phyloP scores from a whole-genome alignment of 129 eudicot genomes.

The Dittrichia graveolens region DNA sequence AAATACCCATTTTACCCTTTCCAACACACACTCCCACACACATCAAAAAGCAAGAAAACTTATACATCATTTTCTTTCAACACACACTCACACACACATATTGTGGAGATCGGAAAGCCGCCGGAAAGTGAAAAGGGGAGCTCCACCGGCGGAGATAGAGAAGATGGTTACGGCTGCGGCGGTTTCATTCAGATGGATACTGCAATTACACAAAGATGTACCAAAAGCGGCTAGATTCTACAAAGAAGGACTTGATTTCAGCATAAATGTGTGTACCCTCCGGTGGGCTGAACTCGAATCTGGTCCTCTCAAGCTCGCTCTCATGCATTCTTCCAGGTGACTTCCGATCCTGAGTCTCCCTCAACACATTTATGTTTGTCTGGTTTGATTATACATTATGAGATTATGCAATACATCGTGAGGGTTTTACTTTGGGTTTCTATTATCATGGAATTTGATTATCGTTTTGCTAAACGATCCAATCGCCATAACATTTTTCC shows the following conservation, averaged over 20 bases:
- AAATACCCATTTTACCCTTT: too few species aligned
- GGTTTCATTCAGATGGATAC: slow-evolving; percentile 72
- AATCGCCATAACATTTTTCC: neutral
- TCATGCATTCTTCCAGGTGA: slow-evolving; percentile 76
- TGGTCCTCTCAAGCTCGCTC: slow-evolving; percentile 82
- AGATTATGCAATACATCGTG: neutral
- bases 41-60: too few species aligned
- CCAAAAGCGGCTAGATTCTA: slow-evolving; percentile 89
- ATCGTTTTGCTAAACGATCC: neutral
- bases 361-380: neutral
- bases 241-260: slow-evolving; percentile 82
- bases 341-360: neutral
- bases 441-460: neutral
- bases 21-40: too few species aligned
- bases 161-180: slow-evolving; percentile 30
- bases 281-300: slow-evolving; percentile 96
- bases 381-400: slow-evolving; percentile 4
- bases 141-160: slow-evolving; percentile 5
- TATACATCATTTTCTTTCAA: too few species aligned
- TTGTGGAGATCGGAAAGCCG: too few species aligned
- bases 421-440: slow-evolving; percentile 8
- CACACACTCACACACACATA: too few species aligned
- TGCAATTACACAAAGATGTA: slow-evolving; percentile 89
- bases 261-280: slow-evolving; percentile 75
- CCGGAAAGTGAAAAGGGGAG: too few species aligned